phyloP scores from a whole-genome alignment of 1,139 yeast genomes.

The Yamadazyma taylorii region DNA sequence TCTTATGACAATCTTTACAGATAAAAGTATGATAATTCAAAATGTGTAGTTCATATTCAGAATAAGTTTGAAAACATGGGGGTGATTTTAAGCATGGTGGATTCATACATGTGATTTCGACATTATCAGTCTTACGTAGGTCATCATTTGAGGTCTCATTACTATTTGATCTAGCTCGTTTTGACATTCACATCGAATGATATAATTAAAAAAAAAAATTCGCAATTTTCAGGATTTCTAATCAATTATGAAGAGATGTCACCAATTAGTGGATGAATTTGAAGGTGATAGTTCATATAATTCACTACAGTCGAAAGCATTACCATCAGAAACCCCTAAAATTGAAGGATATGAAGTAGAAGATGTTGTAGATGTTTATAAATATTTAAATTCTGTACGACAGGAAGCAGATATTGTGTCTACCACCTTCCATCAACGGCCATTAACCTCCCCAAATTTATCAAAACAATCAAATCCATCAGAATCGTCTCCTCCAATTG shows the following conservation, averaged over 20 bases:
- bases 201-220: conserved; percentile 6
- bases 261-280: background rate
- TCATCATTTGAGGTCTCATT: no score
- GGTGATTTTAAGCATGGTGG: conserved; percentile 5
- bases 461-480: no score
- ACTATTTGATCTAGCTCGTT: conserved; percentile 9
- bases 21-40: conserved; percentile 22
- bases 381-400: conserved; percentile 30
- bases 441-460: no score
- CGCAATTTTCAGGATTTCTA: background rate
- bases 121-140: no score
- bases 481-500: no score
- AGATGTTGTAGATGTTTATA: conserved; percentile 20
- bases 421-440: background rate
- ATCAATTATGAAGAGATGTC: background rate
- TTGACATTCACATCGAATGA: conserved; percentile 5
- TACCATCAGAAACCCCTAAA: background rate
- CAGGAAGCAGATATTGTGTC: conserved; percentile 26
- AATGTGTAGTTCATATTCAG: conserved; percentile 33
- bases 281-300: background rate
- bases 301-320: background rate
- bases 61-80: conserved; percentile 18
- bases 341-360: conserved; percentile 9
- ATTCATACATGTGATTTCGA: background rate
- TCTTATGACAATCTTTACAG: conserved; percentile 43